These are phyloP conservation scores for Dictyostelium purpureum DNA, from an alignment of 78 protist species.

Conservation along the genomic window DNA sequence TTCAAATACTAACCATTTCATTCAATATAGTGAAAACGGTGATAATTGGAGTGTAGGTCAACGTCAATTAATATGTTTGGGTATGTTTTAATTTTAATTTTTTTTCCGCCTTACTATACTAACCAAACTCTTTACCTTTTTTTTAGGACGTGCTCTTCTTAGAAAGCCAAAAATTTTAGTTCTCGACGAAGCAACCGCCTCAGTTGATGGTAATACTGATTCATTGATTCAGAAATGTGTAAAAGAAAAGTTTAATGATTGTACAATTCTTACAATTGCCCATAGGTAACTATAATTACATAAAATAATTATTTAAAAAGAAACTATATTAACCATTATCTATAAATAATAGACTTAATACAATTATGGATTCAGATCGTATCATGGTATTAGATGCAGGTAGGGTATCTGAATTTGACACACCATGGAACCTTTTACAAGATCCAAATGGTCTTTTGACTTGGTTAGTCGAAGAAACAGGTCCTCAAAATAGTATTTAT, in stretches of 20 bases:
- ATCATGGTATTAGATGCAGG: constrained; percentile 82
- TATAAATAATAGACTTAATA: constrained; percentile 93
- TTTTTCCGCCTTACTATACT: too few relatives aligned
- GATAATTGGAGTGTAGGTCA: constrained; percentile 95
- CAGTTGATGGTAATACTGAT: constrained; percentile 91
- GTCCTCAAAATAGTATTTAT: constrained; percentile 34
- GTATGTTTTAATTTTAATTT: too few relatives aligned
- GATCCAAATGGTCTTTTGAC: constrained; percentile 44
- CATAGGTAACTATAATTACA: too few relatives aligned
- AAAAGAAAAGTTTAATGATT: constrained; percentile 44
- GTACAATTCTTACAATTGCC: constrained; percentile 90
- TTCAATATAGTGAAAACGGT: constrained; percentile 89
- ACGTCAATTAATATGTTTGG: constrained; percentile 94
- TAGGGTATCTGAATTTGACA: constrained; percentile 67
- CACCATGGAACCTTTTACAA: constrained; percentile 53
- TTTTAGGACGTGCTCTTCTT: constrained; percentile 93
- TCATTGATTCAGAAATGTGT: constrained; percentile 87
- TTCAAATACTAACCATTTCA: background rate
- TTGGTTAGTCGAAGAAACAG: constrained; percentile 79
- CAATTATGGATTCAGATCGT: constrained; percentile 92
- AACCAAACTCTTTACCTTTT: too few relatives aligned
- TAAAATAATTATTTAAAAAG: too few relatives aligned
- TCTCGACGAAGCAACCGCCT: constrained; percentile 95
- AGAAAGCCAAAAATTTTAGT: constrained; percentile 73
- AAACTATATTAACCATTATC: too few relatives aligned